Evolutionary conservation across 1,139 yeast genomes (phyloP), one percentile per base, ranked within the genome.

Genomic region (Spathaspora sp.): DNA sequence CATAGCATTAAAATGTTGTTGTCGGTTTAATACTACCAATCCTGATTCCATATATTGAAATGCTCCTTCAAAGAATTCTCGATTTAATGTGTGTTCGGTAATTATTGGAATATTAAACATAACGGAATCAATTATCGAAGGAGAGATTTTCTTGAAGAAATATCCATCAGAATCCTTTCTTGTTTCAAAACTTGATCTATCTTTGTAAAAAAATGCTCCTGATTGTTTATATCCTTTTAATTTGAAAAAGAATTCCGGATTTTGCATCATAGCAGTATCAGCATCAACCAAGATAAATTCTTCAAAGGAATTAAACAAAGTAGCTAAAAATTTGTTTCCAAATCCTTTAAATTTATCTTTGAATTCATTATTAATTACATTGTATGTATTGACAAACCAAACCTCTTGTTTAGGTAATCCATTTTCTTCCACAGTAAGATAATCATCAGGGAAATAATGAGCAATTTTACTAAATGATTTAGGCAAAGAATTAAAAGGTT

Each of bases 41-140:
- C 84, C 84, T 55, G 80, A 72, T 54, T 80, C 84, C 67, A 76
- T 76, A 48, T 72, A 70, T 52, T 80, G 83, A 39, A 64, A 60
- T 23, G 61, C 47, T 0, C 68, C 68, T 31, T 49, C 42, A 58
- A 69, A 65, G 43, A 66, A 64, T 25, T 70, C 66, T 9, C 65
- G 59, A 2, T 61, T 51, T 47, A 69, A 53, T 6, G 75, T 63
- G 45, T 60, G 56, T 20, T 64, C 56, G 8, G 76, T 61, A 13
- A 69, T 54, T 47, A 65, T 65, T 4, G 70, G 68, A 20, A 75
- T 57, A 47, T 60, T 56, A 57, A 69, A 66, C 42, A 63, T 50
- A 5, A 56, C 44, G n/a, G 65, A 55, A 53, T 78, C 82, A 42
- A 70, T 61, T 3, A 60, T 52, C 0, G 74, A 65, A 1, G 81